These are phyloP conservation scores for Podospora comata DNA, from an alignment of 495 filamentous ascomycete genomes.

Conservation along the genomic window DNA sequence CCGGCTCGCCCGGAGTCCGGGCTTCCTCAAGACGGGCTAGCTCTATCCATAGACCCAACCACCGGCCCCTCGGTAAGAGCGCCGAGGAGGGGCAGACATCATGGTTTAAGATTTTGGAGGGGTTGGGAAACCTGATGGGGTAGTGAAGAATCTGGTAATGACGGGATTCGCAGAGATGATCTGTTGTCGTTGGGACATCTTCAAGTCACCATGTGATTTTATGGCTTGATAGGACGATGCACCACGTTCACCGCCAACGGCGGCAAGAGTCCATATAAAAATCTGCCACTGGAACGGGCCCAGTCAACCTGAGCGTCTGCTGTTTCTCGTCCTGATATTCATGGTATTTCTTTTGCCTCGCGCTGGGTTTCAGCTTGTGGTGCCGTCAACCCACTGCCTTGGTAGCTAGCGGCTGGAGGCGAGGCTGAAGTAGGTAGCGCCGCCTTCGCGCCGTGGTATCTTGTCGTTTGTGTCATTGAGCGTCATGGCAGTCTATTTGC, in stretches of 20 bases:
- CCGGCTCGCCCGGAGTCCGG: constrained; percentile 5
- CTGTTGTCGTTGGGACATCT: neutral
- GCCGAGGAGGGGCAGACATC: constrained; percentile 8
- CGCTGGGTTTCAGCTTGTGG: neutral
- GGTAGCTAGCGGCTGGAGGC: constrained; percentile 4
- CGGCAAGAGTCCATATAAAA: neutral
- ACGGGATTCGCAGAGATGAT: neutral
- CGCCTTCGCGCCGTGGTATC: neutral
- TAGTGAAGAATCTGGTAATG: neutral
- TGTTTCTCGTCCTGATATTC: neutral
- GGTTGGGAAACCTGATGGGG: constrained; percentile 1
- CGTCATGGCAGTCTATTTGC: neutral
- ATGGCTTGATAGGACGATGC: neutral
- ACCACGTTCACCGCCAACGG: neutral
- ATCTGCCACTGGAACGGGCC: neutral
- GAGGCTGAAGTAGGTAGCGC: constrained; percentile 2
- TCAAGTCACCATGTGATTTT: neutral
- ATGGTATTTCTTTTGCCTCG: neutral
- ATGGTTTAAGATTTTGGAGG: constrained; percentile 4
- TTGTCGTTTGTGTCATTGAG: neutral
- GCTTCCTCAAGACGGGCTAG: constrained; percentile 5
- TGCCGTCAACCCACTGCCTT: neutral
- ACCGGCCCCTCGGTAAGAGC: constrained; percentile 8
- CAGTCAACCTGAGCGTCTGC: neutral
- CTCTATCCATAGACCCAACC: constrained; percentile 5